A percentile compares a stretch with the other conserved stretches of the same genome.
Evolutionary conservation across 768 basidiomycete species (phyloP).

Genomic region (Lactifluus subvellereus): DNA sequence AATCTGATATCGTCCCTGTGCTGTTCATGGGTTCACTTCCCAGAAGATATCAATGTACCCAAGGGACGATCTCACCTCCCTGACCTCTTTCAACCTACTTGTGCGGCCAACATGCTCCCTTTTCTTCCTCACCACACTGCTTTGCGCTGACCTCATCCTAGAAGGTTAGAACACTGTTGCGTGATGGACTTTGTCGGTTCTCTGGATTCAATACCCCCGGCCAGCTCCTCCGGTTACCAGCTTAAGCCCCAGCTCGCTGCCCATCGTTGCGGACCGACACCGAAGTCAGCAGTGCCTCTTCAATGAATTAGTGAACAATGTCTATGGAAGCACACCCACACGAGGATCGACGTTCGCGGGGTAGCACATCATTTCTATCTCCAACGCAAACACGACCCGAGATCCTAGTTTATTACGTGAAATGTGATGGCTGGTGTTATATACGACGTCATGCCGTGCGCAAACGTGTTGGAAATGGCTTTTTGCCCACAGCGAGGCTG

Average conservation of each 20-base stretch:
- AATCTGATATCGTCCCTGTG: no score
- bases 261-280: constrained; percentile 2
- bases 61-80: constrained; percentile 11
- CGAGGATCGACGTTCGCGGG: background rate
- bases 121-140: no score
- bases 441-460: background rate
- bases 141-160: background rate
- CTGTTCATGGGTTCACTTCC: no score
- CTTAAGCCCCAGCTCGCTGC: background rate
- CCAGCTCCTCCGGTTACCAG: background rate
- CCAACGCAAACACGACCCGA: constrained; percentile 1
- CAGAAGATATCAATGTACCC: constrained; percentile 19
- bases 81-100: constrained; percentile 13
- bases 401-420: constrained; percentile 14
- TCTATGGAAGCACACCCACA: background rate
- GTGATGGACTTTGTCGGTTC: background rate
- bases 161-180: background rate
- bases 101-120: constrained; percentile 6
- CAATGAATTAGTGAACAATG: background rate
- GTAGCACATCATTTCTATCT: background rate
- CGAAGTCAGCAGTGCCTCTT: background rate
- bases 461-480: constrained; percentile 6
- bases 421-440: constrained; percentile 25
- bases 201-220: background rate
- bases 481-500: constrained; percentile 22